phyloP scores from a whole-genome alignment of 139 green algal species.

The Marvania coccoides region DNA sequence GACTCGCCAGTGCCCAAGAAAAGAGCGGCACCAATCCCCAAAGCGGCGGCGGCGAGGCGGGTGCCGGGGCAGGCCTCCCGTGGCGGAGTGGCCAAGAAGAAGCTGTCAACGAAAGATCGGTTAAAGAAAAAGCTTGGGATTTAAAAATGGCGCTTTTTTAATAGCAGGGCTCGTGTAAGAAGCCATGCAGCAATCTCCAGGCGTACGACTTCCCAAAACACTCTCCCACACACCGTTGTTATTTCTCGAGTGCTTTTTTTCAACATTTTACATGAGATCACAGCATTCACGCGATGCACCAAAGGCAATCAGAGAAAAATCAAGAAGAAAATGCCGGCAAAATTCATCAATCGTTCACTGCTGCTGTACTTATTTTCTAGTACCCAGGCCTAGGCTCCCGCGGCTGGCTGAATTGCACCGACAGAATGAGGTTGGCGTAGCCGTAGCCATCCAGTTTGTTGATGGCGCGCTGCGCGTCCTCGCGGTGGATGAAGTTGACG shows the following conservation, averaged over 20 bases:
- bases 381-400: constrained; percentile 23
- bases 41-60: neutral
- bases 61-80: neutral
- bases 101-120: neutral
- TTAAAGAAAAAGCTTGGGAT: neutral
- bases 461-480: constrained; percentile 86
- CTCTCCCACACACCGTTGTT: too few relatives aligned
- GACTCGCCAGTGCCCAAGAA: too few relatives aligned
- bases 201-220: too few relatives aligned
- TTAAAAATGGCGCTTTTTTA: too few relatives aligned
- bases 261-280: too few relatives aligned
- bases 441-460: constrained; percentile 87
- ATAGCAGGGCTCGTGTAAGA: too few relatives aligned
- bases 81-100: neutral
- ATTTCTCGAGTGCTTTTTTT: too few relatives aligned
- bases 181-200: too few relatives aligned
- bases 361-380: neutral
- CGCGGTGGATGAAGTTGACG: constrained; percentile 88
- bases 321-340: neutral
- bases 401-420: constrained; percentile 85
- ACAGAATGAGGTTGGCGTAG: constrained; percentile 98
- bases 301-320: too few relatives aligned
- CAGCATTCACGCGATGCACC: too few relatives aligned
- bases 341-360: neutral
- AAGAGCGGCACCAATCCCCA: neutral